Conservation (phyloP, 1,284 basidiomycete genomes). For the Malassezia slooffiae region DNA sequence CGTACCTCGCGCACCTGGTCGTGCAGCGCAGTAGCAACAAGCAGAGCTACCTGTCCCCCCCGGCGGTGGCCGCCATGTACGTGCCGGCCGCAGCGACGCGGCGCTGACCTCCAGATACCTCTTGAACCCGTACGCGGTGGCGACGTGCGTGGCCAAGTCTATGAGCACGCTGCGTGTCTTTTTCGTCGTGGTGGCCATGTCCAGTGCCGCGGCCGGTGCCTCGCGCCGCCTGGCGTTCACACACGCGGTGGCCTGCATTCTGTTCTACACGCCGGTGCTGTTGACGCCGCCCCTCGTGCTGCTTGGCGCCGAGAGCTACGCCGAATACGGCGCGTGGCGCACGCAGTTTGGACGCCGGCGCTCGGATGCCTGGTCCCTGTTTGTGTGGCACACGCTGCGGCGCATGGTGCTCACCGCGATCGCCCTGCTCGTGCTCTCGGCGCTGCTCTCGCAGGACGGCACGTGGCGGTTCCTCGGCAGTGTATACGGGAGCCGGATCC, state of each 20-base stretch:
- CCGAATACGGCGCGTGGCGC: conserved; percentile 10
- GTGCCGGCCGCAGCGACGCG: background rate
- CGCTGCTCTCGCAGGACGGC: conserved; percentile 1
- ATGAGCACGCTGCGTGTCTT: conserved; percentile 8
- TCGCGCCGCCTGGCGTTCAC: background rate
- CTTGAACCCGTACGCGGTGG: conserved; percentile 12
- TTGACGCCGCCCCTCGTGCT: conserved; percentile 5
- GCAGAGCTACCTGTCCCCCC: background rate
- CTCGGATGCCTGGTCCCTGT: conserved; percentile 8
- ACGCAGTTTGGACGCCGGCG: conserved; percentile 4
- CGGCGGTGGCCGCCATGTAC: conserved; percentile 7
- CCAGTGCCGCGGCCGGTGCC: conserved; percentile 1
- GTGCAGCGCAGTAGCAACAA: background rate
- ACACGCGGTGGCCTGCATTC: conserved; percentile 4
- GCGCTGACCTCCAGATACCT: conserved; percentile 3
- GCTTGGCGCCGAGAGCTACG: conserved; percentile 9
- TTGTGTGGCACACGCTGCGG: background rate
- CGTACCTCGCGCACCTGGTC: background rate
- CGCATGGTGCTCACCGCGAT: background rate
- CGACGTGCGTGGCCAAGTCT: conserved; percentile 10
- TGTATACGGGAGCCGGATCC: conserved; percentile 47
- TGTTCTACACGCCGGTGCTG: conserved; percentile 3
- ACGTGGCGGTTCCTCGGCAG: conserved; percentile 60
- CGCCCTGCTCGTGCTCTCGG: background rate
- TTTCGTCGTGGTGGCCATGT: background rate